Evolutionary conservation across 139 green algal species (phyloP).

Genomic region (Gonium pectorale): DNA sequence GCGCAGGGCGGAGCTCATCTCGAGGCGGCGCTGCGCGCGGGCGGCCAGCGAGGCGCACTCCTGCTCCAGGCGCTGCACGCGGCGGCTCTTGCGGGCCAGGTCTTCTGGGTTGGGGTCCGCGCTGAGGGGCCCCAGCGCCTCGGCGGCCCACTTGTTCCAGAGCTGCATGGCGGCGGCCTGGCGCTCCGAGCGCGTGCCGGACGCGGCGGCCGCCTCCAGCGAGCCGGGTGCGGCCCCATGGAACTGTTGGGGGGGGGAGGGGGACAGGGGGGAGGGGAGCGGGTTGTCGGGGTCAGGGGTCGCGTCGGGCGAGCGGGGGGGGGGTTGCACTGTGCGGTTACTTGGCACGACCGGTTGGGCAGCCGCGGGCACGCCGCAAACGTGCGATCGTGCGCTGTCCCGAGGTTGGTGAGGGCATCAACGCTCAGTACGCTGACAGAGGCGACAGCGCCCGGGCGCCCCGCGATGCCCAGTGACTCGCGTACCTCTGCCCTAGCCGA

Average conservation of each 20-base stretch:
- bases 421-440: no score
- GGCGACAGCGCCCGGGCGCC: no score
- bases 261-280: no score
- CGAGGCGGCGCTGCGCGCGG: slow-evolving; percentile 43
- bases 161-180: slow-evolving; percentile 23
- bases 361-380: no score
- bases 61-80: slow-evolving; percentile 43
- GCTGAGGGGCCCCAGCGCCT: slow-evolving; percentile 41
- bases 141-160: slow-evolving; percentile 40
- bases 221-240: background rate
- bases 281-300: no score
- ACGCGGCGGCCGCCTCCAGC: background rate
- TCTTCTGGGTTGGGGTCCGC: slow-evolving; percentile 28
- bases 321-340: no score
- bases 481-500: background rate
- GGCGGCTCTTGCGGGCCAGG: slow-evolving; percentile 40
- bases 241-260: background rate
- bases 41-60: slow-evolving; percentile 52
- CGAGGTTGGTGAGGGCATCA: no score
- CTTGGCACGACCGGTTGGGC: no score
- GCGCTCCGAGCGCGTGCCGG: slow-evolving; percentile 14
- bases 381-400: no score
- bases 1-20: slow-evolving; percentile 37
- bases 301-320: no score
- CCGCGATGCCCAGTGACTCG: no score